Conservation (phyloP, 108 stramenopile species). For the Cyclotella choctawhatcheeana region DNA sequence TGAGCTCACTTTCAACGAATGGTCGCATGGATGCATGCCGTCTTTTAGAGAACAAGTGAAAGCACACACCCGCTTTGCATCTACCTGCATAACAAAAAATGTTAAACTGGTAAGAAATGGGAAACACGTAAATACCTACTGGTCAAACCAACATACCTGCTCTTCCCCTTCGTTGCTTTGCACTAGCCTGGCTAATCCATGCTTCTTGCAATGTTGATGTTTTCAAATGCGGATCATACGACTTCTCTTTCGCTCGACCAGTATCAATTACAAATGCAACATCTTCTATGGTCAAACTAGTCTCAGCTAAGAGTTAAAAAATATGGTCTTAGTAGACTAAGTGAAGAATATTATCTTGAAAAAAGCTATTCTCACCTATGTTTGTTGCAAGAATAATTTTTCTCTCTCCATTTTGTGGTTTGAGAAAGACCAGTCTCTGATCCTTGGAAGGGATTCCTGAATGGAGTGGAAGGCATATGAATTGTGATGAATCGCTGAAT, state of each 20-base stretch:
- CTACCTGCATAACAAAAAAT: constrained; percentile 35
- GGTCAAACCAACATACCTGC: constrained; percentile 69
- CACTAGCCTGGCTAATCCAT: constrained; percentile 85
- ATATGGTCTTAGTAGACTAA: too few species aligned
- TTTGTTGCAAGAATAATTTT: constrained; percentile 93
- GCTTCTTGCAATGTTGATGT: constrained; percentile 77
- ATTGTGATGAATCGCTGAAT: constrained; percentile 59
- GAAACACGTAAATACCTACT: not conserved
- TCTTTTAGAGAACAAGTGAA: constrained; percentile 73
- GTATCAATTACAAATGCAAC: constrained; percentile 86
- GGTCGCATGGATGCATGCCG: constrained; percentile 60
- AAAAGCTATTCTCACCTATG: constrained; percentile 92
- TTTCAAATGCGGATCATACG: constrained; percentile 87
- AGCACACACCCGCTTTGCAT: constrained; percentile 80
- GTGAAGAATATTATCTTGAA: too few species aligned
- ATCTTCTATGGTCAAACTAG: constrained; percentile 93
- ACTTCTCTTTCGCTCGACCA: constrained; percentile 91
- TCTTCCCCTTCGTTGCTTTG: constrained; percentile 90
- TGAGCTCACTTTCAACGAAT: constrained; percentile 77
- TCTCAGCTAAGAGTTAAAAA: constrained; percentile 94
- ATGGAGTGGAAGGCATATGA: constrained; percentile 74
- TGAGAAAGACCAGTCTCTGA: constrained; percentile 78
- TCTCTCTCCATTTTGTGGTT: constrained; percentile 59
- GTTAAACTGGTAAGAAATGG: not conserved
- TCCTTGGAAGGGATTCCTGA: constrained; percentile 77